A percentile compares a stretch with the other conserved stretches of the same genome.
Conservation (phyloP, 306 rosid species). For the Mimosa pudica region DNA sequence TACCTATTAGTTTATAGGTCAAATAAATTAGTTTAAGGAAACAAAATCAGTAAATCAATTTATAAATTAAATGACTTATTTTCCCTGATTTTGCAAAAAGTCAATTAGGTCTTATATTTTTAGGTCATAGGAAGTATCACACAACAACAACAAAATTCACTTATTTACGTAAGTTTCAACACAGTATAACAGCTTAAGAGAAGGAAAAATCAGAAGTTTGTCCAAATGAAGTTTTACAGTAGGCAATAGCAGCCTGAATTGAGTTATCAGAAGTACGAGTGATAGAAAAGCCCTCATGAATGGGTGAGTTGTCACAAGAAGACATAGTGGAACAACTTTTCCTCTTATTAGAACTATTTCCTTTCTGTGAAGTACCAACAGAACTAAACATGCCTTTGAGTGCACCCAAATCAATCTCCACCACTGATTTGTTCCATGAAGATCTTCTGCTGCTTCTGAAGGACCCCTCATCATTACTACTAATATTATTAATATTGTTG, state of each 20-base stretch:
- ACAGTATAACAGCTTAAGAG: neutral
- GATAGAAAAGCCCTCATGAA: slow-evolving; percentile 42
- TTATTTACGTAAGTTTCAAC: neutral
- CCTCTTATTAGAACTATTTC: slow-evolving; percentile 37
- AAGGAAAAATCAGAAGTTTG: slow-evolving; percentile 40
- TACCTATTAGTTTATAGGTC: no score
- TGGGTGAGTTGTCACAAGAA: slow-evolving; percentile 52
- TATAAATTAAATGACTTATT: no score
- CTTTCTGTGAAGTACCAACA: slow-evolving; percentile 30
- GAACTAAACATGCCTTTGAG: slow-evolving; percentile 50
- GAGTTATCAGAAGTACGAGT: slow-evolving; percentile 39
- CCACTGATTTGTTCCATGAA: slow-evolving; percentile 2
- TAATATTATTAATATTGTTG: neutral
- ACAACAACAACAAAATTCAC: neutral
- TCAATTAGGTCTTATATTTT: no score
- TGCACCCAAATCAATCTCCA: slow-evolving; percentile 51
- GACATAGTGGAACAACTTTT: slow-evolving; percentile 39
- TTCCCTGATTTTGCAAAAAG: no score
- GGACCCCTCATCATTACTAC: neutral
- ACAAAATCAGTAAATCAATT: no score
- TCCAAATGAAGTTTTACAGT: slow-evolving; percentile 57
- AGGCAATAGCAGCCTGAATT: slow-evolving; percentile 64
- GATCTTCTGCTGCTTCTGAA: slow-evolving; percentile 29
- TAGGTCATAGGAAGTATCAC: neutral
- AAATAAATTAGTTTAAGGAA: no score